phyloP scores from a whole-genome alignment of 192 early-diverging fungal genomes.

The Coemansia sp. region DNA sequence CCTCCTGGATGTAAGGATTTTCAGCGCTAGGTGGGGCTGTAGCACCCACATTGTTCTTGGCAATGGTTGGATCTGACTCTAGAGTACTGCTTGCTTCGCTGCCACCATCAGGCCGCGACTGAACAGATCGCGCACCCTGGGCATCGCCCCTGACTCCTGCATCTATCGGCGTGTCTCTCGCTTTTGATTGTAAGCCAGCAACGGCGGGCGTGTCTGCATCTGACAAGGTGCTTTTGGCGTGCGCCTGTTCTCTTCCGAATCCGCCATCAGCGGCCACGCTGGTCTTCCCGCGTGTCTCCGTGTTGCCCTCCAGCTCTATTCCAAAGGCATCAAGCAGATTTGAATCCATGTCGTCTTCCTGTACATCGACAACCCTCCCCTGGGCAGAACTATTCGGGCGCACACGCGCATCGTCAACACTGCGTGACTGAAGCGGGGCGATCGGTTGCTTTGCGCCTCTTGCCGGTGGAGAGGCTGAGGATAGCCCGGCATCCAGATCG shows the following conservation, averaged over 20 bases:
- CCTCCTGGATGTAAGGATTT: conserved; percentile 39
- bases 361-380: neutral
- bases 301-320: conserved; percentile 49
- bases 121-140: neutral
- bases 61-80: neutral
- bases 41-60: neutral
- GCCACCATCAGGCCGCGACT: neutral
- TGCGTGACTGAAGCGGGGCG: neutral
- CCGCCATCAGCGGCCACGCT: too few species aligned
- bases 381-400: neutral
- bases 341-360: conserved; percentile 36
- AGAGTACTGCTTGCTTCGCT: neutral
- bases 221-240: neutral
- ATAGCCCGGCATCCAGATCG: neutral
- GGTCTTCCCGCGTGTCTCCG: neutral
- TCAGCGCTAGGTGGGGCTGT: conserved; percentile 15
- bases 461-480: neutral
- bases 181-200: neutral
- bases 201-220: neutral
- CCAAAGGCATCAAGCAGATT: conserved; percentile 55
- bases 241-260: neutral
- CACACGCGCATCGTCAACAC: conserved; percentile 10
- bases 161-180: neutral
- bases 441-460: neutral
- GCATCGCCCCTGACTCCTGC: neutral